Percentiles rank a stretch among this genome's conserved stretches.
Conservation (phyloP, 1,284 basidiomycete genomes). For the Polyporus tsugae region DNA sequence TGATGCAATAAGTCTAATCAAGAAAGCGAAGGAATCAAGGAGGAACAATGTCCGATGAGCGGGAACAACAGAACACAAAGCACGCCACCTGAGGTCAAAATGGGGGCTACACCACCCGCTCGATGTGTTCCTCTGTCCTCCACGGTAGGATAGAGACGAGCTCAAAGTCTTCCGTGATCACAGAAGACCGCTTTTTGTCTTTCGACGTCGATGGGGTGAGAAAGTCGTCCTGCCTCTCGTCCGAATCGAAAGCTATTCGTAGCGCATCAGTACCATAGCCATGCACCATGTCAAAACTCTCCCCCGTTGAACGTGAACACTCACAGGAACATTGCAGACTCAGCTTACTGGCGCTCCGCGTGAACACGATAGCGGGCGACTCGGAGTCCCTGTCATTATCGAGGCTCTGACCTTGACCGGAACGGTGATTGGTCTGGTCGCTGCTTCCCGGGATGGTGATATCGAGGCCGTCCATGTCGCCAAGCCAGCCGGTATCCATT, state of each 20-base stretch:
- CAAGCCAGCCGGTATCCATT: background rate
- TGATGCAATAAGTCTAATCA: background rate
- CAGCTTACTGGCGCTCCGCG: constrained; percentile 2
- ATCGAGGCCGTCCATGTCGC: background rate
- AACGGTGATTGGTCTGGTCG: background rate
- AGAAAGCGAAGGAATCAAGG: background rate
- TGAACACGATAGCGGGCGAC: constrained; percentile 3
- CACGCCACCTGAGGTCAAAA: background rate
- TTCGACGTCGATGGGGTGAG: background rate
- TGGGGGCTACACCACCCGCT: background rate
- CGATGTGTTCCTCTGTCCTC: background rate
- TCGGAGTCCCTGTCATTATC: background rate
- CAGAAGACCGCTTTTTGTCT: background rate
- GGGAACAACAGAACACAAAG: background rate
- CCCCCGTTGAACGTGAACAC: background rate
- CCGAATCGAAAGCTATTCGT: constrained; percentile 13
- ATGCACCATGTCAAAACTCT: background rate
- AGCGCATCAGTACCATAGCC: background rate
- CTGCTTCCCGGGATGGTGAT: background rate
- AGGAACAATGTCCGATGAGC: background rate
- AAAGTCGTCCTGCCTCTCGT: background rate
- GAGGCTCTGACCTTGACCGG: background rate
- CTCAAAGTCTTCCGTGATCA: constrained; percentile 7
- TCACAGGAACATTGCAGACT: constrained; percentile 12
- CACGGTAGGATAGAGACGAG: constrained; percentile 17